A percentile compares a stretch with the other conserved stretches of the same genome.
phyloP scores from a whole-genome alignment of 768 basidiomycete species.

The Coprinopsis sp. region DNA sequence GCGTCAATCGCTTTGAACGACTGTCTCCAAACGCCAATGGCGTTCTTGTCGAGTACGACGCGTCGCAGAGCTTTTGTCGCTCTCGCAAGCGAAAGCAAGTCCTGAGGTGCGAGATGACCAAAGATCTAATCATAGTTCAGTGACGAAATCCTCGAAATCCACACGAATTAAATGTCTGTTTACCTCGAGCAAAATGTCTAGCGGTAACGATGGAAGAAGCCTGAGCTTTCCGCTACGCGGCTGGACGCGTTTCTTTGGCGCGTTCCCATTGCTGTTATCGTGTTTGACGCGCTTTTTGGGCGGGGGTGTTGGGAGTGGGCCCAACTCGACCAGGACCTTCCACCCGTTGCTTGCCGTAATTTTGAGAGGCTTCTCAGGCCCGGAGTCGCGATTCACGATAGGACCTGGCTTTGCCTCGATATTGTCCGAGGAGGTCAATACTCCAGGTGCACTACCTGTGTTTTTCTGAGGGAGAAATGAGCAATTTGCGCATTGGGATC shows the following conservation, averaged over 20 bases:
- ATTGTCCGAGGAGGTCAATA: too few relatives aligned
- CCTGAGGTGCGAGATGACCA: not conserved
- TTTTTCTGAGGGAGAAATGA: too few relatives aligned
- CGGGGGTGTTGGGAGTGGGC: not conserved
- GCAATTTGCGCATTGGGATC: too few relatives aligned
- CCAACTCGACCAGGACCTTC: not conserved
- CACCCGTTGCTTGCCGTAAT: not conserved
- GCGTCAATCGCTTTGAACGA: not conserved
- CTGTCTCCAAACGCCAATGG: not conserved
- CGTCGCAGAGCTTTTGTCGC: not conserved
- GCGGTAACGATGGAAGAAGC: not conserved
- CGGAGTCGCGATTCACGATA: too few relatives aligned
- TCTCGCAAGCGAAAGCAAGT: not conserved
- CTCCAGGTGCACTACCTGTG: too few relatives aligned
- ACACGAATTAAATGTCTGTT: not conserved
- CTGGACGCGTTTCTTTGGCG: not conserved
- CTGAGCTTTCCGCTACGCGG: not conserved
- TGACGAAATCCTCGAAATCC: not conserved
- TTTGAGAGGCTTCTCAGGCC: too few relatives aligned
- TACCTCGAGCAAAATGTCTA: conserved; percentile 5
- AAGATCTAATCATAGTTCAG: not conserved
- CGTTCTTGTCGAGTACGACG: not conserved
- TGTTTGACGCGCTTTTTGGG: not conserved
- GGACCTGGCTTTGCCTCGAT: too few relatives aligned
- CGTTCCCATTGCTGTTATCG: not conserved